Base-by-base conservation (phyloP, 306 rosid genomes). In the Cicer cuneatum region DNA sequence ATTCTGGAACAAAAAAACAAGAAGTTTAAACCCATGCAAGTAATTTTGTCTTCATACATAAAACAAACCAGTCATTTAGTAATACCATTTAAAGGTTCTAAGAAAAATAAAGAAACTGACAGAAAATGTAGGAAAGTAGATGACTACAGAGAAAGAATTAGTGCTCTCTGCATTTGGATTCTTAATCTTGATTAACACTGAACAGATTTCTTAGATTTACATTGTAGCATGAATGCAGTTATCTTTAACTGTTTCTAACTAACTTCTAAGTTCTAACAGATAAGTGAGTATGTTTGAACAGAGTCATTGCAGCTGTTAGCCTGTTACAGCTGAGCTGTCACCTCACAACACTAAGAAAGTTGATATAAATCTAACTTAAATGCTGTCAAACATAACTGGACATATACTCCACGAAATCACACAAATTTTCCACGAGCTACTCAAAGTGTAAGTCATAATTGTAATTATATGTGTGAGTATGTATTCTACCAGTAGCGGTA, bases 1-100 rank as follows among this genome's bases (percentile, higher is more conserved):
- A 29, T 73, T 84, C 98, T 91, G 84, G 69, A 9, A 74, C 7
- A 10, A n/a, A 68, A 24, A 14, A n/a, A 84, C n/a, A 75, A 81
- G 68, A 43, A 46, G 40, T 43, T 77, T 49, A 35, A 43, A 45
- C 39, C 48, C 38, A 21, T 33, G 54, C 15, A 57, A 58, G 66
- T 45, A 75, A 29, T 73, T 45, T 66, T 60, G 6, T 62, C 15
- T 56, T 29, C 69, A 54, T 46, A 7, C 62, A 64, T 59, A 19
- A 19, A 75, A 51, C 9, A 83, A 79, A 64, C 66, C 67, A 71
- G 37, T 35, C 73, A 49, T 10, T 48, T 29, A 58, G 11, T 56
- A 29, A 47, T n/a, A 33, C 47, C 21, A 9, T 48, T 69, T 49
- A 41, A 49, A 69, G 35, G 16, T 69, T 69, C 29, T 69, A 7